Evolutionary conservation across 805 yeast species (phyloP), one percentile per base, ranked within the genome.

Genomic region (Nakazawaea sp.): DNA sequence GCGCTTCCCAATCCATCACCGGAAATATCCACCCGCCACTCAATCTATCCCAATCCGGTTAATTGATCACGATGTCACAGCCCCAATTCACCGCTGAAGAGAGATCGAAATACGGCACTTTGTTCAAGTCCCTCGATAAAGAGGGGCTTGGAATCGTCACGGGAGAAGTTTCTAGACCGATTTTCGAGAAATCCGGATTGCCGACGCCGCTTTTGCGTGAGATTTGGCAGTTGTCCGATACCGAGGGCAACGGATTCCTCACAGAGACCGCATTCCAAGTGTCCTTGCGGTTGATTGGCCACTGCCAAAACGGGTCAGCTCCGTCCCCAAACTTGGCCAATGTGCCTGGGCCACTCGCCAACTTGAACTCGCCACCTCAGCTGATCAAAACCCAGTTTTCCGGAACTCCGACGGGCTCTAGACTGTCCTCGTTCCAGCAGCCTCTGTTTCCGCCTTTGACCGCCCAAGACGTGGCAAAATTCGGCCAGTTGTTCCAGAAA

Each of bases 161-260:
- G 3, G 98, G 98, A 25, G 89, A 82, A 27, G 77, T 80, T 27
- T 85, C 95, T 10, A 75, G 92, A 46, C 70, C 86, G 10, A 67
- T 94, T 5, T 78, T 92, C 45, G 95, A 88, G 49, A 83, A 82
- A 42, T 79, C 94, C 3, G 94, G 95, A 1, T 68, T 92, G 33
- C 78, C 92, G 5, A 81, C 94, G 3, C 66, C 78, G 13, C 62
- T 73, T 21, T 66, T 92, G 25, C 95, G 96, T 8, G 92, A 88
- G 58, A 80, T 92, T 45, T 92, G 98, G 98, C 89, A 84, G 56
- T 56, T 83, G 25, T 88, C 96, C n/a, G 99, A 92, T 60, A 72
- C 75, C n/a, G 79, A 77, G 42, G 87, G 87, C 61, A 70, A 78
- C 45, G 99, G 99, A 0, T 83, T 80, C 51, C 66, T 92, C 45